These are phyloP conservation scores for Cladophialophora bantiana DNA, from an alignment of 2,329 filamentous ascomycete genomes.

Conservation along the genomic window DNA sequence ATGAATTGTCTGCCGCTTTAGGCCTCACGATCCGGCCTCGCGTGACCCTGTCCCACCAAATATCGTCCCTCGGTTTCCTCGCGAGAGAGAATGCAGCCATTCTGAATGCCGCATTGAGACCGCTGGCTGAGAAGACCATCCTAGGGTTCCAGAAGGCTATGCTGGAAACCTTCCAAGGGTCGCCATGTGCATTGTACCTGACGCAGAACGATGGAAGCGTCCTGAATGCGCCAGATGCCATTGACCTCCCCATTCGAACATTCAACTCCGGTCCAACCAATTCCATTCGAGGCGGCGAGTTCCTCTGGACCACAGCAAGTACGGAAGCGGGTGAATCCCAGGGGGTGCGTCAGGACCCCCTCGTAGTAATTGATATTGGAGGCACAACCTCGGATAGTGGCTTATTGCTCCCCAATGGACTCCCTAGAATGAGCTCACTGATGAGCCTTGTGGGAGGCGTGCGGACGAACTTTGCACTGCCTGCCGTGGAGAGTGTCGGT, in stretches of 20 bases:
- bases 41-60: conserved; percentile 54
- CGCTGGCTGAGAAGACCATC: conserved; percentile 29
- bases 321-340: background rate
- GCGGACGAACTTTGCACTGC: conserved; percentile 67
- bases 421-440: conserved; percentile 68
- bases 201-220: conserved; percentile 62
- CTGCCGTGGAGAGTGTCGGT: conserved; percentile 63
- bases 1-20: conserved; percentile 45
- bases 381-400: conserved; percentile 72
- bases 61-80: conserved; percentile 54
- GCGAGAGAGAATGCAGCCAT: conserved; percentile 71
- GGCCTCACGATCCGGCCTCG: conserved; percentile 37
- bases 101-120: conserved; percentile 61
- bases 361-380: conserved; percentile 70
- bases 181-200: conserved; percentile 57
- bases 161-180: conserved; percentile 22
- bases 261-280: conserved; percentile 62
- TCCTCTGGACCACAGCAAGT: conserved; percentile 36
- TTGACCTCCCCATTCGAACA: conserved; percentile 58
- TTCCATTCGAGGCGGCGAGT: conserved; percentile 60
- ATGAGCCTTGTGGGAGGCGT: conserved; percentile 69
- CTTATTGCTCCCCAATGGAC: conserved; percentile 65
- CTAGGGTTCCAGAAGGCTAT: conserved; percentile 30
- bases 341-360: background rate
- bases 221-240: conserved; percentile 55